Conservation (phyloP, 495 filamentous ascomycete genomes). For the Aspergillus saccharolyticus region DNA sequence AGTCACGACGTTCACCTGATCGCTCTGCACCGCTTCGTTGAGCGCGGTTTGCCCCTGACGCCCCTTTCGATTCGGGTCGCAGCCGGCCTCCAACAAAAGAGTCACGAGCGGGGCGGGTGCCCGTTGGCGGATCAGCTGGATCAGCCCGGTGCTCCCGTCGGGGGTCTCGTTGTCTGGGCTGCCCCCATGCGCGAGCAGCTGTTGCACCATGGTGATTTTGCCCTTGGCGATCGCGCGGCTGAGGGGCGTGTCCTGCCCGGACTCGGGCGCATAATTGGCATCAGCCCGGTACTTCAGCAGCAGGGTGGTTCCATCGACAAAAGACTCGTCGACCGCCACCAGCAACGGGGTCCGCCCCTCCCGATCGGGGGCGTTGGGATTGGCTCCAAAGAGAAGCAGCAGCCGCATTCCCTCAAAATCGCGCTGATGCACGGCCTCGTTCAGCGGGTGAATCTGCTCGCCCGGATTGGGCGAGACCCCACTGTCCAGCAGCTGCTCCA, state of each 20-base stretch:
- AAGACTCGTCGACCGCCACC: constrained; percentile 38
- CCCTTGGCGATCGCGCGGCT: constrained; percentile 28
- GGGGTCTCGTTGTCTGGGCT: constrained; percentile 36
- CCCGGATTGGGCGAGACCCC: constrained; percentile 44
- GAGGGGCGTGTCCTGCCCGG: constrained; percentile 38
- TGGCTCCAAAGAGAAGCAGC: constrained; percentile 44
- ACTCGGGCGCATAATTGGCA: constrained; percentile 37
- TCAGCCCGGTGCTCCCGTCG: constrained; percentile 43
- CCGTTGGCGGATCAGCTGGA: constrained; percentile 43
- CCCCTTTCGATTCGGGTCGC: constrained; percentile 49
- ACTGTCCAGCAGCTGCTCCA: constrained; percentile 49
- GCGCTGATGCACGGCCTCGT: constrained; percentile 37
- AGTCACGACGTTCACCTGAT: constrained; percentile 43
- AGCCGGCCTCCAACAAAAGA: constrained; percentile 43
- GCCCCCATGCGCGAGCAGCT: constrained; percentile 45
- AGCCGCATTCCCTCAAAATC: constrained; percentile 44
- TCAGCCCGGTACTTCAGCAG: constrained; percentile 50
- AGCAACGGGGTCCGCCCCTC: constrained; percentile 39
- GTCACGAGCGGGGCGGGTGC: constrained; percentile 37
- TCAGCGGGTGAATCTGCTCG: constrained; percentile 32
- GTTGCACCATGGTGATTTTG: constrained; percentile 38
- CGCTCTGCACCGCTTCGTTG: constrained; percentile 48
- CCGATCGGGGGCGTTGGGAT: constrained; percentile 39
- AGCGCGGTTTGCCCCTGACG: constrained; percentile 49
- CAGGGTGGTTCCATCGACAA: constrained; percentile 37